Percentiles rank a stretch among this genome's conserved stretches.
Conservation (phyloP, 2,329 filamentous ascomycete species). For the Lachnellula willkommii region DNA sequence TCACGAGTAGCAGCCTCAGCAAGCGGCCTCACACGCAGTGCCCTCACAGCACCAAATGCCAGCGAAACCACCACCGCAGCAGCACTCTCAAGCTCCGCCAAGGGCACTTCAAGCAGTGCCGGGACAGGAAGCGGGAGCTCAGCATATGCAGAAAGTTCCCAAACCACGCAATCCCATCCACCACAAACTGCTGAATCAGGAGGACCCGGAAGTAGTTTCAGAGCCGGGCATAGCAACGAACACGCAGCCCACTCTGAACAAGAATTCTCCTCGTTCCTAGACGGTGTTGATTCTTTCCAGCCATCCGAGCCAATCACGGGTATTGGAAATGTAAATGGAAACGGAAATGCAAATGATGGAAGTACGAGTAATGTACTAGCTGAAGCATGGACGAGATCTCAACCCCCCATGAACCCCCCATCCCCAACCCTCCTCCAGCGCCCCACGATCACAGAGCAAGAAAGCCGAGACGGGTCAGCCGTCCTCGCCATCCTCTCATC, state of each 20-base stretch:
- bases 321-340: not conserved
- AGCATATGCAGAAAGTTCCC: conserved; percentile 21
- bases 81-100: conserved; percentile 24
- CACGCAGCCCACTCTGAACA: conserved; percentile 23
- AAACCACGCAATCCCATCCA: conserved; percentile 1
- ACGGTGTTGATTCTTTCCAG: conserved; percentile 23
- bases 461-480: conserved; percentile 35
- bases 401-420: not conserved
- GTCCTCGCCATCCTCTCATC: conserved; percentile 37
- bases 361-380: conserved; percentile 7
- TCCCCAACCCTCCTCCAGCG: not conserved
- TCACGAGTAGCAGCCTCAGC: conserved; percentile 32
- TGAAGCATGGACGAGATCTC: conserved; percentile 20
- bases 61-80: conserved; percentile 17
- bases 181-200: conserved; percentile 1
- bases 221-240: conserved; percentile 19
- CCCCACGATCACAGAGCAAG: conserved; percentile 21
- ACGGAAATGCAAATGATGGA: not conserved
- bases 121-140: conserved; percentile 10
- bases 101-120: conserved; percentile 17
- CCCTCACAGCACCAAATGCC: conserved; percentile 24
- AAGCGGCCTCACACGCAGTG: conserved; percentile 30
- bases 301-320: conserved; percentile 14
- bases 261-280: conserved; percentile 30
- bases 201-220: conserved; percentile 10